Evolutionary conservation across 257 asterid genomes (phyloP).

Genomic region (Gardenia jasminoides): DNA sequence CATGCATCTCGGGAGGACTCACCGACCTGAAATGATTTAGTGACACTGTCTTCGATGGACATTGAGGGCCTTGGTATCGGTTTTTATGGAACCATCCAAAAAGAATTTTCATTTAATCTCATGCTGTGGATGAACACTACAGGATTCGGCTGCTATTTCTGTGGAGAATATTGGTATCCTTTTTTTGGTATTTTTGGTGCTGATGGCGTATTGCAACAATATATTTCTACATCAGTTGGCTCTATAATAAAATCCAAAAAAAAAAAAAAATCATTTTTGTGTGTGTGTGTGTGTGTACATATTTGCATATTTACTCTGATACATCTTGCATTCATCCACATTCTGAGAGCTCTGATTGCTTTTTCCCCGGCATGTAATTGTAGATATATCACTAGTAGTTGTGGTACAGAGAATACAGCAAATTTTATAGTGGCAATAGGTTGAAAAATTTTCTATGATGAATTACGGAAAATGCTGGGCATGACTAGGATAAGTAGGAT

Average conservation of each 20-base stretch:
- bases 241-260: not conserved
- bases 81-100: not conserved
- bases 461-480: not conserved
- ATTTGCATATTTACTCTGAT: not conserved
- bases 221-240: not conserved
- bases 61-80: not conserved
- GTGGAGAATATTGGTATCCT: not conserved
- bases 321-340: not conserved
- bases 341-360: not conserved
- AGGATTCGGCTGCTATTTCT: not conserved
- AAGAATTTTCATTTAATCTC: not conserved
- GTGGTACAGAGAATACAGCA: not conserved
- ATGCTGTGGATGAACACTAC: not conserved
- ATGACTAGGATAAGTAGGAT: not conserved
- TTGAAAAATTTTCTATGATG: not conserved
- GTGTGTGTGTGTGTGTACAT: not conserved
- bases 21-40: not conserved
- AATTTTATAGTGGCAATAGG: not conserved
- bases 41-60: not conserved
- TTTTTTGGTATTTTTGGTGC: not conserved
- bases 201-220: not conserved
- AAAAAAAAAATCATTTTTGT: not conserved
- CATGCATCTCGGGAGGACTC: not conserved
- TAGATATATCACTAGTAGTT: not conserved
- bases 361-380: not conserved